Evolutionary conservation across 192 early-diverging fungal genomes (phyloP), one percentile per base, ranked within the genome.

Genomic region (Gryganskiella cystojenkinii): DNA sequence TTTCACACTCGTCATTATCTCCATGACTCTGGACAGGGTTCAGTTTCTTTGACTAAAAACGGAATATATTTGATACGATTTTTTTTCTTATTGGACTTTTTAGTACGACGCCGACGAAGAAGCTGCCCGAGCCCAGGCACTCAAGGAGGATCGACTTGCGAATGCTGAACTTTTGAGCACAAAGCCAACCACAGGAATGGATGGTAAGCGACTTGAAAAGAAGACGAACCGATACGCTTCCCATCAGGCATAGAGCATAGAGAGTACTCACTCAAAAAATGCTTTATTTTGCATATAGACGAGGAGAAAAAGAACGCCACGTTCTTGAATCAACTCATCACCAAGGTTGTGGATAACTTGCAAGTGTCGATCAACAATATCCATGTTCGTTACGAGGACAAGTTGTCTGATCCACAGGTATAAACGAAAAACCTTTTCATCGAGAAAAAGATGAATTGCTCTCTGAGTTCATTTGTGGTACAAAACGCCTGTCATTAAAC

Each of bases 341-440:
- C 95, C 14, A 97, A 96, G 79, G 95, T 99, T 33, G 87, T 99
- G 4, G 96, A 99, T 71, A 99, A 99, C 70, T 72, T 99, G 45
- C 97, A 99, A 61, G 88, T 99, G 8, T 90, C 93, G 10, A 96
- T 99, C 67, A 90, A 92, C 51, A 95, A 97, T 78, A 98, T 98
- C 43, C 98, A 99, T 70, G 84, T 99, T 56, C 84, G 97, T 28
- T 99, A 97, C 80, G 98, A 98, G 69, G 98, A 99, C 84, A 82
- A 85, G 24, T 66, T 89, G 56, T 93, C 90, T 56, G 91, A 90
- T 70, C 91, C 91, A 17, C 85, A 84, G 46, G 82, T 83, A 55
- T 51, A 30, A 3, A 44, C 20, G 33, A 30, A 60, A 20, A 43
- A 13, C n/a, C 13, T 15, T 47, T 27, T 71, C n/a, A n/a, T n/a